Evolutionary conservation across 345 rosid genomes (phyloP).

Genomic region (Sisymbrium altissimum): DNA sequence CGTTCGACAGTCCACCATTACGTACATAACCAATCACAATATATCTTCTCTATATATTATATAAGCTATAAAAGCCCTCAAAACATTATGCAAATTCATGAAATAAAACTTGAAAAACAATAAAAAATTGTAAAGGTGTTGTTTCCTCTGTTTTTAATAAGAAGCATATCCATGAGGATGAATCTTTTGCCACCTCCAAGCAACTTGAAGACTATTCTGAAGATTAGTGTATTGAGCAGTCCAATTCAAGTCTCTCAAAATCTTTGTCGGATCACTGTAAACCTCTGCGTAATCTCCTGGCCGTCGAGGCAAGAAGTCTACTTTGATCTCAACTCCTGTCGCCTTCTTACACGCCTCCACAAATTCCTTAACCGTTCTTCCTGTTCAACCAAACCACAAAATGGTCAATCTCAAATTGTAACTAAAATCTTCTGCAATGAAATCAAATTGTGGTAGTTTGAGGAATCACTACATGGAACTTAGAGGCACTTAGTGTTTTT

Average conservation of each 20-base stretch:
- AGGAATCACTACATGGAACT: not conserved
- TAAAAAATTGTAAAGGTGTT: not conserved
- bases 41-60: not conserved
- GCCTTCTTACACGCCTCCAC: constrained; percentile 98
- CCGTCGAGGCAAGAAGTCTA: constrained; percentile 71
- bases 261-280: constrained; percentile 82
- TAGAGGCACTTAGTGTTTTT: not conserved
- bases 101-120: not conserved
- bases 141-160: constrained; percentile 21
- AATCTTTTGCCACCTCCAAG: constrained; percentile 97
- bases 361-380: constrained; percentile 94
- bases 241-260: constrained; percentile 78
- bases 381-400: constrained; percentile 17
- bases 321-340: constrained; percentile 70
- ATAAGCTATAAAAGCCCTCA: not conserved
- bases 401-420: not conserved
- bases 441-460: not conserved
- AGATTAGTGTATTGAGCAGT: constrained; percentile 75
- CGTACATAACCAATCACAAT: not conserved
- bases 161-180: constrained; percentile 71
- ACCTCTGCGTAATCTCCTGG: constrained; percentile 98
- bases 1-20: not conserved
- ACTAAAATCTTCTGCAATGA: not conserved
- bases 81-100: not conserved
- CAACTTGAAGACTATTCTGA: constrained; percentile 60